Conservation (phyloP, 148 eudicot genomes). For the Beta vulgaris region DNA sequence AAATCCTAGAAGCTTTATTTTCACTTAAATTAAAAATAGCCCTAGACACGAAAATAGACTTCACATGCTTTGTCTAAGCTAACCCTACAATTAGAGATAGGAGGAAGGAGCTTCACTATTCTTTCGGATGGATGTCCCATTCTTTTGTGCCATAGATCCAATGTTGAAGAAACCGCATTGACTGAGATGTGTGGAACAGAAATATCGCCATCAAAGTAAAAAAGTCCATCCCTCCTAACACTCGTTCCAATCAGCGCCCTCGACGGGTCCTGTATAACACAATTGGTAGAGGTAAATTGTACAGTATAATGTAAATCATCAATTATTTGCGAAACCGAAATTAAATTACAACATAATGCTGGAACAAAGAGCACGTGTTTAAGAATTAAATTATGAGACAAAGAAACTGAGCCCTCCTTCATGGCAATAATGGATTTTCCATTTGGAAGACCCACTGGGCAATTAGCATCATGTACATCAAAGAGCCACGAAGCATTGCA, state of each 20-base stretch:
- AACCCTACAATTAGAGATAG: not conserved
- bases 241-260: constrained; percentile 8
- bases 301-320: not conserved
- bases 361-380: not conserved
- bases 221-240: not conserved
- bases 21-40: not conserved
- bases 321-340: not conserved
- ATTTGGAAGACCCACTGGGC: not conserved
- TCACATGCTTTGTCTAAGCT: not conserved
- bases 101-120: not conserved
- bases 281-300: not conserved
- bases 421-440: not conserved
- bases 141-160: not conserved
- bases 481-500: not conserved
- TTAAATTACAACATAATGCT: not conserved
- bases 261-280: not conserved
- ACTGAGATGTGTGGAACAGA: not conserved
- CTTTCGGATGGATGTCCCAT: not conserved
- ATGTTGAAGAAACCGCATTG: not conserved
- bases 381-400: not conserved
- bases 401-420: not conserved
- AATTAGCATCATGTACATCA: not conserved
- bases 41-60: not conserved
- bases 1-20: not conserved
- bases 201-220: not conserved